Evolutionary conservation across 208 protist genomes (phyloP).

Genomic region (Acanthamoeba culbertsoni): DNA sequence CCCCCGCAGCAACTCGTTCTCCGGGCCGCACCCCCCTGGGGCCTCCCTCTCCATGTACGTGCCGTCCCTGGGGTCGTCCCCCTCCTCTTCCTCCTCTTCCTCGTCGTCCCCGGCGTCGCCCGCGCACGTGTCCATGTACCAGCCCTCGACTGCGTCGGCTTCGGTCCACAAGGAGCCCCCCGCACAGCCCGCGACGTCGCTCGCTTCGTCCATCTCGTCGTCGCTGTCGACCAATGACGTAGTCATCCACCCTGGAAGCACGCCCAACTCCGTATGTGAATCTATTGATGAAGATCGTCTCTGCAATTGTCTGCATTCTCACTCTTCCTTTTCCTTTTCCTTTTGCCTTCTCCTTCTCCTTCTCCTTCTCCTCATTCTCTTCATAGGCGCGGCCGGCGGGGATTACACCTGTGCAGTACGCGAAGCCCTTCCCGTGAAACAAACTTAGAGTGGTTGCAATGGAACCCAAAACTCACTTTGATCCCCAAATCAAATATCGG

Average conservation of each 20-base stretch:
- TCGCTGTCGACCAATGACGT: slow-evolving; percentile 19
- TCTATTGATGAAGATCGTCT: neutral
- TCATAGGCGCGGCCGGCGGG: neutral
- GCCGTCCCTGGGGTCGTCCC: neutral
- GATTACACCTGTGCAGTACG: neutral
- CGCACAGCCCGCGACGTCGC: too few species aligned
- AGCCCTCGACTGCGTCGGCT: neutral
- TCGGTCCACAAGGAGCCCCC: too few species aligned
- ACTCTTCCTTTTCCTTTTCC: too few species aligned
- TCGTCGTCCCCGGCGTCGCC: neutral
- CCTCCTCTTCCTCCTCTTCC: neutral
- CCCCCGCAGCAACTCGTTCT: neutral
- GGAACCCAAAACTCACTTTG: neutral
- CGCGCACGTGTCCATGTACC: neutral
- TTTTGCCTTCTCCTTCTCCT: too few species aligned
- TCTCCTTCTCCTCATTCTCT: neutral
- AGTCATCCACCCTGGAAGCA: neutral
- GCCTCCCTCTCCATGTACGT: neutral
- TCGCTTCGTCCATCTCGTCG: neutral
- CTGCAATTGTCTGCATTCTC: neutral
- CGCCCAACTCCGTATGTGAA: neutral
- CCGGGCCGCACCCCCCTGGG: neutral
- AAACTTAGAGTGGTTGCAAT: neutral
- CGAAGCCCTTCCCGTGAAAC: neutral
- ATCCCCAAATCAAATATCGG: too few species aligned